These are phyloP conservation scores for Rutstroemia sydowiana DNA, from an alignment of 2,329 filamentous ascomycete species.

Conservation along the genomic window DNA sequence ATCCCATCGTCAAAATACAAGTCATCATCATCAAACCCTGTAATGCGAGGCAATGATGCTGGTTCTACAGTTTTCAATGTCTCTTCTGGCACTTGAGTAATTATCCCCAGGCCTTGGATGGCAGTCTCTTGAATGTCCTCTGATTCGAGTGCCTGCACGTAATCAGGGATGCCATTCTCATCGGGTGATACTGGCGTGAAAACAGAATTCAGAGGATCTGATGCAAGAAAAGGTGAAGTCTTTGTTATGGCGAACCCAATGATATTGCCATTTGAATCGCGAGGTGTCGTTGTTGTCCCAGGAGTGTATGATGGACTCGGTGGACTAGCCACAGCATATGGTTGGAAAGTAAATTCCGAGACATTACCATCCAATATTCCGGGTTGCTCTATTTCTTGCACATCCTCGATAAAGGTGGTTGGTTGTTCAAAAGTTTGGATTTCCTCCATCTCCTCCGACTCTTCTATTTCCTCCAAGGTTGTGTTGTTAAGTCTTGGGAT, in stretches of 20 bases:
- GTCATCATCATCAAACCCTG: slow-evolving; percentile 21
- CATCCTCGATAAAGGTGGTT: too few species aligned
- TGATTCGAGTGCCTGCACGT: background rate
- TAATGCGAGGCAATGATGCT: slow-evolving; percentile 12
- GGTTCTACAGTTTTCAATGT: background rate
- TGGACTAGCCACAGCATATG: slow-evolving; percentile 43
- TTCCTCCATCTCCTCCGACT: slow-evolving; percentile 39
- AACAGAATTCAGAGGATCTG: slow-evolving; percentile 1
- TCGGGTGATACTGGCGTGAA: slow-evolving; percentile 16
- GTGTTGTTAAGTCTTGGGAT: slow-evolving; percentile 15
- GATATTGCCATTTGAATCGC: slow-evolving; percentile 45
- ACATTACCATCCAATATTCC: slow-evolving; percentile 13
- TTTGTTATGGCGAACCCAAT: slow-evolving; percentile 46
- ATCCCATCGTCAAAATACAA: slow-evolving; percentile 65
- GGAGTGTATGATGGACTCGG: slow-evolving; percentile 45
- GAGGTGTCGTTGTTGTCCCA: slow-evolving; percentile 43
- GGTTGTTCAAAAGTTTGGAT: too few species aligned
- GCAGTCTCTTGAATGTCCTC: background rate
- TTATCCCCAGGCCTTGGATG: slow-evolving; percentile 20
- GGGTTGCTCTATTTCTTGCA: slow-evolving; percentile 12
- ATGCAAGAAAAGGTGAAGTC: slow-evolving; percentile 20
- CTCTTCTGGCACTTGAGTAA: slow-evolving; percentile 8
- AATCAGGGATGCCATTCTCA: slow-evolving; percentile 1
- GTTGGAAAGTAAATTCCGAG: slow-evolving; percentile 26
- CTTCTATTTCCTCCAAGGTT: slow-evolving; percentile 22